These are phyloP conservation scores for Zymoseptoria passerinii DNA, from an alignment of 2,329 filamentous ascomycete genomes.

Conservation along the genomic window DNA sequence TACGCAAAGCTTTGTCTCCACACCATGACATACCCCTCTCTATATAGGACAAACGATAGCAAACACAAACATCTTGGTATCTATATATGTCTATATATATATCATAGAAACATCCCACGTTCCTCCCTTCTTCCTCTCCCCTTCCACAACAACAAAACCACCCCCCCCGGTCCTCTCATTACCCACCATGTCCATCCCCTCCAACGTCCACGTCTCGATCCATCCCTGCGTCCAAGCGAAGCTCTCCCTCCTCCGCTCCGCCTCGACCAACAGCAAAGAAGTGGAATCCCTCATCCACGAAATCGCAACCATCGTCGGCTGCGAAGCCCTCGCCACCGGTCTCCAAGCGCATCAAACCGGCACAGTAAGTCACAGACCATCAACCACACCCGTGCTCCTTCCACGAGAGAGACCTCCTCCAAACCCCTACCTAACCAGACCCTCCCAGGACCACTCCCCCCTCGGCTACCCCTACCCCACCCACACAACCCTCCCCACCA, in stretches of 20 bases:
- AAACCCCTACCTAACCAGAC: constrained; percentile 2
- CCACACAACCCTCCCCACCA: constrained; percentile 54
- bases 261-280: constrained; percentile 60
- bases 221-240: constrained; percentile 85
- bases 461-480: constrained; percentile 69
- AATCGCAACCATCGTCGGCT: constrained; percentile 71
- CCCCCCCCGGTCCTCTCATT: no score
- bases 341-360: constrained; percentile 51
- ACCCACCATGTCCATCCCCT: constrained; percentile 9
- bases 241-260: constrained; percentile 78
- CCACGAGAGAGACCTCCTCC: neutral
- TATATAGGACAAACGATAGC: no score
- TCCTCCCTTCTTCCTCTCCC: no score
- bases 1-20: no score
- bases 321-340: constrained; percentile 65
- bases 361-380: constrained; percentile 48
- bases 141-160: no score
- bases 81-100: no score
- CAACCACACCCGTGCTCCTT: neutral
- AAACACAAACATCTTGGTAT: no score
- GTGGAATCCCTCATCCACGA: constrained; percentile 79
- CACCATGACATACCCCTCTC: no score
- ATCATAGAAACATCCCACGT: no score
- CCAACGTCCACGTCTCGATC: constrained; percentile 63
- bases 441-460: constrained; percentile 61